A percentile compares a stretch with the other conserved stretches of the same genome.
Conservation (phyloP, 805 yeast species). For the Wickerhamiella brachini region DNA sequence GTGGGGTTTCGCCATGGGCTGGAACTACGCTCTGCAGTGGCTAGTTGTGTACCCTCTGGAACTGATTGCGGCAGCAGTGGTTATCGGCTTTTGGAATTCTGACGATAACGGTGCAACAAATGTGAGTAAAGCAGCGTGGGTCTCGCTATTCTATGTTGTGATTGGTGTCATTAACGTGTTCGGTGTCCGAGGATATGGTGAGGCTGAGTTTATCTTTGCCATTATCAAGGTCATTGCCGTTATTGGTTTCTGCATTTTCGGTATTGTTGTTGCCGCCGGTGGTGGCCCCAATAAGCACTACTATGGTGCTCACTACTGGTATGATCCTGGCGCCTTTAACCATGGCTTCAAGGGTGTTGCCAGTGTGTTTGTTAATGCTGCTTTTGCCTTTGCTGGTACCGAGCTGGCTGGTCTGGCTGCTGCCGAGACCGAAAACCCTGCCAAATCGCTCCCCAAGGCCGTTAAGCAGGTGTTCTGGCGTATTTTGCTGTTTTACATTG, state of each 20-base stretch:
- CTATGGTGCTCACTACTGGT: conserved; percentile 46
- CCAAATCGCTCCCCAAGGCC: conserved; percentile 52
- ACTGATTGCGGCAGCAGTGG: conserved; percentile 44
- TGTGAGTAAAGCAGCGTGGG: conserved; percentile 39
- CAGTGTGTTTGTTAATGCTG: conserved; percentile 51
- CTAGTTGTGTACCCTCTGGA: conserved; percentile 49
- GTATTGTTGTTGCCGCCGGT: conserved; percentile 40
- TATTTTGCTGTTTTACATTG: conserved; percentile 49
- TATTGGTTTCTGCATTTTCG: conserved; percentile 42
- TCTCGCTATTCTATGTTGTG: conserved; percentile 36
- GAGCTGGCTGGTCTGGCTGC: conserved; percentile 62
- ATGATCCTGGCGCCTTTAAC: conserved; percentile 42
- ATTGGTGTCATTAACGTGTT: conserved; percentile 34
- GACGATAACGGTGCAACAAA: conserved; percentile 48
- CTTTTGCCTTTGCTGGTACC: conserved; percentile 64
- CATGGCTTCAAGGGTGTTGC: conserved; percentile 52
- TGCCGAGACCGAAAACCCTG: conserved; percentile 59
- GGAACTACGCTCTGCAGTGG: conserved; percentile 52
- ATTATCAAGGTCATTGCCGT: conserved; percentile 41
- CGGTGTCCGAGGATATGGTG: conserved; percentile 44
- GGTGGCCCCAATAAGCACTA: conserved; percentile 46
- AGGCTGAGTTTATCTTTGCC: conserved; percentile 46
- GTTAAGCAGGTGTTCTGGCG: conserved; percentile 75
- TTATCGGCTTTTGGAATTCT: conserved; percentile 36
- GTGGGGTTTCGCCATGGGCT: conserved; percentile 51